These are phyloP conservation scores for Bocquillonia castaneifolia DNA, from an alignment of 441 rosid genomes.

Conservation along the genomic window DNA sequence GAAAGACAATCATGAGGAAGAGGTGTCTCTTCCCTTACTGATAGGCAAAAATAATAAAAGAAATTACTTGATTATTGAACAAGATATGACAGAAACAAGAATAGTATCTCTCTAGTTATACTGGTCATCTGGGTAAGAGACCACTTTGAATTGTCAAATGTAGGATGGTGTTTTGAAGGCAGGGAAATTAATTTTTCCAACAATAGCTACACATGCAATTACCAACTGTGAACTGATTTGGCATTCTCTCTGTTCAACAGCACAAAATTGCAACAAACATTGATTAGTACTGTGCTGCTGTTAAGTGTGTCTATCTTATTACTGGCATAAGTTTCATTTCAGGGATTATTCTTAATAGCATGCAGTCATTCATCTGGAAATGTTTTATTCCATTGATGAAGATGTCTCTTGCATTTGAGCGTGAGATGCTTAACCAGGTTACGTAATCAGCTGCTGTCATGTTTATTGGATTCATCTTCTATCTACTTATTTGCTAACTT, in stretches of 20 bases:
- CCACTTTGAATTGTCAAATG: not conserved
- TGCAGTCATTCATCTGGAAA: constrained; percentile 62
- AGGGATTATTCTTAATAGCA: constrained; percentile 39
- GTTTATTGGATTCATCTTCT: not conserved
- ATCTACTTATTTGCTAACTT: constrained; percentile 20
- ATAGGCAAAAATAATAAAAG: not conserved
- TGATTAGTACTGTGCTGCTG: not conserved
- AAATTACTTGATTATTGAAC: not conserved
- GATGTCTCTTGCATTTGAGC: constrained; percentile 54
- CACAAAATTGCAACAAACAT: not conserved
- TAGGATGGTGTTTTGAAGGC: not conserved
- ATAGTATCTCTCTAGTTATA: not conserved
- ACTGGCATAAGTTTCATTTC: constrained; percentile 22
- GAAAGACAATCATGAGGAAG: not conserved
- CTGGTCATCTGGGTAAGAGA: not conserved
- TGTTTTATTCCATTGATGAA: constrained; percentile 65
- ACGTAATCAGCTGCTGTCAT: constrained; percentile 12
- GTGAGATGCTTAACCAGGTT: constrained; percentile 73
- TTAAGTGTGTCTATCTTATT: constrained; percentile 6
- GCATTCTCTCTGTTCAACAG: not conserved
- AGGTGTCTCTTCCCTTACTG: not conserved
- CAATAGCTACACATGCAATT: not conserved
- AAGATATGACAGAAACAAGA: not conserved
- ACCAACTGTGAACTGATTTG: not conserved
- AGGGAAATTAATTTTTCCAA: not conserved